Conservation (phyloP, 129 eudicot genomes). For the Pittosporum tobira region DNA sequence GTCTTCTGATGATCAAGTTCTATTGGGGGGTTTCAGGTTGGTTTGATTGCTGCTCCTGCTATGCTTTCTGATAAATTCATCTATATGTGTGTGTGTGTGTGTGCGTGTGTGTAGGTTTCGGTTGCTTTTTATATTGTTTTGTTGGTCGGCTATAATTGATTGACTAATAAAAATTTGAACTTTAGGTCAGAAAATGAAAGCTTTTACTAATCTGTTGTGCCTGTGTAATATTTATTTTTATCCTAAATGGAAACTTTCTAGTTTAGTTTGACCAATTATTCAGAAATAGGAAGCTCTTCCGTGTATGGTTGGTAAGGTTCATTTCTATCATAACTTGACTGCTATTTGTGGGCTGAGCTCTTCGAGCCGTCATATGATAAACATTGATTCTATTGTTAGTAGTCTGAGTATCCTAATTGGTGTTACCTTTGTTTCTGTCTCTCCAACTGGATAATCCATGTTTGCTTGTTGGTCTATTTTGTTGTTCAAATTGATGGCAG, state of each 20-base stretch:
- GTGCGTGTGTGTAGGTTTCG: not conserved
- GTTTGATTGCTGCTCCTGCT: not conserved
- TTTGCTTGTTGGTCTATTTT: no score
- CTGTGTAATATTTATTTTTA: not conserved
- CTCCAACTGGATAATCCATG: no score
- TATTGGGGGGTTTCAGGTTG: slow-evolving; percentile 43
- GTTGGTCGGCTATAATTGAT: not conserved
- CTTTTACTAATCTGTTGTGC: not conserved
- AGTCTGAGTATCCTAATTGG: no score
- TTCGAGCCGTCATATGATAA: no score
- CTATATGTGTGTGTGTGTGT: not conserved
- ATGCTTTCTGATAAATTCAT: not conserved
- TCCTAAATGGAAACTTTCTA: not conserved
- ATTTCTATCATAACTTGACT: no score
- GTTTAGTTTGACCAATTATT: no score
- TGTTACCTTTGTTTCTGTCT: no score
- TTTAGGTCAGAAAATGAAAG: not conserved
- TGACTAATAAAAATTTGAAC: not conserved
- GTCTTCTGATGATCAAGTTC: slow-evolving; percentile 67
- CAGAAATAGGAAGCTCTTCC: no score
- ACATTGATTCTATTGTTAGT: not conserved
- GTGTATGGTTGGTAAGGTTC: no score
- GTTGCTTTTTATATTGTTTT: not conserved
- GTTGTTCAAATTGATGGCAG: not conserved
- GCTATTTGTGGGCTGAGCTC: no score